Conservation (phyloP, 805 yeast genomes). For the Teunomyces gatunensis region DNA sequence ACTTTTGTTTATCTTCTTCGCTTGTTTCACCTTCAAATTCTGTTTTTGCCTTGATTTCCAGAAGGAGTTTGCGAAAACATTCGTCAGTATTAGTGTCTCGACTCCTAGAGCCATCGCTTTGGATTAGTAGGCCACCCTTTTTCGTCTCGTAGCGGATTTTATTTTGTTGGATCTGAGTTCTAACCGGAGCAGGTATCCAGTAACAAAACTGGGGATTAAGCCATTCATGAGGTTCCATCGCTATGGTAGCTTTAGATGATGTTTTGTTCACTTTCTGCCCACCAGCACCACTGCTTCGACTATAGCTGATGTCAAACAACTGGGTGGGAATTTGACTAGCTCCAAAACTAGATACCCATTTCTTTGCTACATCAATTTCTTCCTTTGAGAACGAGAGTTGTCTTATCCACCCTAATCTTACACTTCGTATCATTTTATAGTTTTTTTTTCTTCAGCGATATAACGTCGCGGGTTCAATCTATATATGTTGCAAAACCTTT, state of each 20-base stretch:
- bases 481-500: constrained; percentile 37
- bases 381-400: constrained; percentile 10
- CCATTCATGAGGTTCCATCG: constrained; percentile 45
- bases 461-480: too few species aligned
- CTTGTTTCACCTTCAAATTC: constrained; percentile 48
- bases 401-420: neutral
- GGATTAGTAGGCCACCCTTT: constrained; percentile 54
- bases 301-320: constrained; percentile 44
- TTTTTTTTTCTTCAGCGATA: neutral
- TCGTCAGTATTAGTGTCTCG: constrained; percentile 54
- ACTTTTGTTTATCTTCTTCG: constrained; percentile 46
- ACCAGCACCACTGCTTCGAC: constrained; percentile 79
- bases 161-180: constrained; percentile 36
- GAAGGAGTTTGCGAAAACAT: constrained; percentile 59
- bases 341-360: constrained; percentile 41
- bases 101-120: constrained; percentile 58
- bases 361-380: constrained; percentile 32
- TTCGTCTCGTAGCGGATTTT: constrained; percentile 55
- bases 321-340: constrained; percentile 41
- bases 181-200: constrained; percentile 62
- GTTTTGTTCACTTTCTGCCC: constrained; percentile 85
- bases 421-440: neutral
- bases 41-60: constrained; percentile 48
- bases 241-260: constrained; percentile 63
- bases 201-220: constrained; percentile 32